Evolutionary conservation across 2,329 filamentous ascomycete genomes (phyloP).

Genomic region (Penicillium olsonii): DNA sequence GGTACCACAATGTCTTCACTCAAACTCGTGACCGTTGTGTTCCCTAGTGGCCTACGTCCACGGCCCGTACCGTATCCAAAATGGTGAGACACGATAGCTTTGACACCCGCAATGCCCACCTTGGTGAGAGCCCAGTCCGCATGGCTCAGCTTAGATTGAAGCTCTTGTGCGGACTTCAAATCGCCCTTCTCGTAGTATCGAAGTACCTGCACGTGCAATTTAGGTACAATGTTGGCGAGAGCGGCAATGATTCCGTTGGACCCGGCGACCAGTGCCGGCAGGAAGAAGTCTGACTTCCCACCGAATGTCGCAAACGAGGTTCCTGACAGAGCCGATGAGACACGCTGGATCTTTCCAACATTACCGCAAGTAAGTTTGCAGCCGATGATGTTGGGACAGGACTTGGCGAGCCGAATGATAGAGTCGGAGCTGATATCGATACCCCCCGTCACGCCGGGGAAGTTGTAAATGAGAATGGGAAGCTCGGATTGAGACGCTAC

Average conservation of each 20-base stretch:
- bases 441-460: conserved; percentile 58
- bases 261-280: conserved; percentile 72
- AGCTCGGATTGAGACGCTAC: conserved; percentile 57
- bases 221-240: conserved; percentile 77
- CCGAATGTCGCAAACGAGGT: conserved; percentile 73
- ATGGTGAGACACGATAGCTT: conserved; percentile 74
- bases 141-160: conserved; percentile 71
- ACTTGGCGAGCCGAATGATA: conserved; percentile 52
- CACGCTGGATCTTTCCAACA: conserved; percentile 64
- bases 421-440: conserved; percentile 63
- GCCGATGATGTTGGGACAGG: conserved; percentile 60
- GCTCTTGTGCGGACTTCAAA: conserved; percentile 66
- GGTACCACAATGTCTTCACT: neutral
- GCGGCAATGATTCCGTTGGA: conserved; percentile 79
- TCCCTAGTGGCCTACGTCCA: neutral
- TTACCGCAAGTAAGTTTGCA: conserved; percentile 66
- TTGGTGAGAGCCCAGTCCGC: conserved; percentile 79
- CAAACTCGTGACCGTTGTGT: neutral
- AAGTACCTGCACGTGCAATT: conserved; percentile 74
- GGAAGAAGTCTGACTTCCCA: conserved; percentile 78
- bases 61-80: conserved; percentile 65
- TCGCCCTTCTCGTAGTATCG: conserved; percentile 70
- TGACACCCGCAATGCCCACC: conserved; percentile 74
- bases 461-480: conserved; percentile 67
- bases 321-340: conserved; percentile 43